Base-by-base conservation (phyloP, 257 asterid genomes). In the Handroanthus guayacan region DNA sequence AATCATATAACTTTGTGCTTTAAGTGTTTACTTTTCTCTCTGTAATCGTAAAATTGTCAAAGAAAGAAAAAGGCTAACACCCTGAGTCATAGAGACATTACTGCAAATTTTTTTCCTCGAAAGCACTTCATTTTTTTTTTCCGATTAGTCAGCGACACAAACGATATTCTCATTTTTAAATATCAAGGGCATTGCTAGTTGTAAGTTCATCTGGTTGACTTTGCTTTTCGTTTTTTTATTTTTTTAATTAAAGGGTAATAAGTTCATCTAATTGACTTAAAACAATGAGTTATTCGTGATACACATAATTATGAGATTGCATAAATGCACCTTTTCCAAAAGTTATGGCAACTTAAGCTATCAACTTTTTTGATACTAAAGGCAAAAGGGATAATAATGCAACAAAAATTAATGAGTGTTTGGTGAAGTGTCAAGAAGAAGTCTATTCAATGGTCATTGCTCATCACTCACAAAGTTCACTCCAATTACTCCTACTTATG, bases 361-460 rank as follows among this genome's bases (percentile, higher is more conserved):
- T 56, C 75, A 37, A 38, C 67, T 68, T 81, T 76, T 12, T 5
- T 51, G 34, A 61, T 45, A 60, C 10, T 60, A 78, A 80, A 80
- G 85, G 87, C 83, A 80, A 80, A 80, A 84, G 77, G 79, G 79
- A 84, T 70, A 76, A 62, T 79, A 80, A 68, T 78, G 50, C 75
- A 67, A 56, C 63, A 45, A 58, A 72, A 61, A 75, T 71, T 31
- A 67, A 78, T 84, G 77, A 69, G 77, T 80, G 82, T 63, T 82
- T 75, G 83, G 85, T 81, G 83, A 81, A 86, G 86, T 76, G 89
- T 86, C 81, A 68, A 75, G n/a, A 77, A 72, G 71, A 78, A 86
- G 84, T 82, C 84, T 71, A 71, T 67, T 72, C 70, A 41, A 64
- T 5, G 31, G 31, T 25, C 8, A 41, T 5, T 65, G 37, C 5